phyloP scores from a whole-genome alignment of 345 rosid species.

The Gossypium turneri region DNA sequence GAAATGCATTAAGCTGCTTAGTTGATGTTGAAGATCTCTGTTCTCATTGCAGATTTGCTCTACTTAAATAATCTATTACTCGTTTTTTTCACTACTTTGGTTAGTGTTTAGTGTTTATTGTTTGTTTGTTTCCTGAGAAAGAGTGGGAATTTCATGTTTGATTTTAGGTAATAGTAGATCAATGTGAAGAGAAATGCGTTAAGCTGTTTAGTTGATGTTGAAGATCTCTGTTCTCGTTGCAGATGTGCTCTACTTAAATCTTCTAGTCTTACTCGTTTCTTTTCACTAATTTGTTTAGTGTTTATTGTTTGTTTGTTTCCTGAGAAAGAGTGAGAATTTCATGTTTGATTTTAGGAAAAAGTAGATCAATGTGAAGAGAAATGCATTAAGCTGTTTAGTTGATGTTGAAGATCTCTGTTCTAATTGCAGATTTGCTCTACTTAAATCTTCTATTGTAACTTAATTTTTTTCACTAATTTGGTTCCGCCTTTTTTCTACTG shows the following conservation, averaged over 20 bases:
- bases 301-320: slow-evolving; percentile 31
- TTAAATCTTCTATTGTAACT: not conserved
- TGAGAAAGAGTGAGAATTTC: slow-evolving; percentile 6
- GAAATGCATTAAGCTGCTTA: not conserved
- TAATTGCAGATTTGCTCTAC: not conserved
- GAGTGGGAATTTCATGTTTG: slow-evolving; percentile 9
- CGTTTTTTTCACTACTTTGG: not conserved
- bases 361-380: slow-evolving; percentile 36
- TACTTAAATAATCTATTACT: not conserved
- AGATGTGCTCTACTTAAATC: not conserved
- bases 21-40: slow-evolving; percentile 8
- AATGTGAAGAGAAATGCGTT: slow-evolving; percentile 22
- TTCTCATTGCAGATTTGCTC: not conserved
- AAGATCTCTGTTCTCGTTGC: slow-evolving; percentile 4
- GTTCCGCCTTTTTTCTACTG: not conserved
- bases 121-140: slow-evolving; percentile 33
- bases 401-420: slow-evolving; percentile 6
- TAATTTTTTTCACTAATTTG: not conserved
- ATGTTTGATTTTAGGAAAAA: slow-evolving; percentile 18
- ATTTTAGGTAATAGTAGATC: slow-evolving; percentile 32
- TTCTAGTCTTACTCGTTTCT: not conserved
- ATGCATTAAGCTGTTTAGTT: not conserved
- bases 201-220: not conserved
- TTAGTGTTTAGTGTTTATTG: not conserved
- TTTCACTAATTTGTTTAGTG: not conserved